Base-by-base conservation (phyloP, 2,329 filamentous ascomycete genomes). In the Aspergillus bombycis region DNA sequence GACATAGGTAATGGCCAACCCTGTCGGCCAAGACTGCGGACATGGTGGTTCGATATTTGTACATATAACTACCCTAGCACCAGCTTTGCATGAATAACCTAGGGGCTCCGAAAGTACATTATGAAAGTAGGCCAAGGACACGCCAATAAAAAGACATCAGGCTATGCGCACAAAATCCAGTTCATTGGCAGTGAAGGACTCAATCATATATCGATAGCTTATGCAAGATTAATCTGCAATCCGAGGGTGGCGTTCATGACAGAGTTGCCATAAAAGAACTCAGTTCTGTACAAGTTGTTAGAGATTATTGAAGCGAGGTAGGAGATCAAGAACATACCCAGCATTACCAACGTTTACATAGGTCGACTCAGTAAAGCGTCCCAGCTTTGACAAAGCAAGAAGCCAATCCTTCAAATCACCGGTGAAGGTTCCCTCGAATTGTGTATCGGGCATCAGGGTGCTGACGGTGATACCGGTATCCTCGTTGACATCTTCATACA, bases 281-380 rank as follows among this genome's bases (percentile, higher is more conserved):
- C 52, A 1, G 52, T 55, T 23, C 52, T 55, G n/a, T n/a, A 38
- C 32, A 6, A 11, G 1, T 2, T 10, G 14, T 55, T 19, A 65
- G 45, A 50, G 61, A 65, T 55, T 36, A 63, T 62, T 21, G 41
- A 4, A 10, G 4, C 10, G 1, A 52, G 7, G 9, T 12, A 14
- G 4, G 4, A 14, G 21, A 19, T 1, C 8, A 38, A 1, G 48
- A 54, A 68, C 62, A 50, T 61, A 71, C 68, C 79, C 79, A 21
- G 75, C 79, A 64, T 82, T 82, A 1, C 79, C 79, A 8, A 82
- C 78, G 58, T 82, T 81, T 41, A 81, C 77, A 62, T 76, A 82
- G 1, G 77, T 80, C 21, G 65, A 70, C 12, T 73, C 70, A 3
- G 66, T 68, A 62, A 80, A 80, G 23, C 78, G 68, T 2, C 76